Evolutionary conservation across 1,284 basidiomycete genomes (phyloP), one percentile per base, ranked within the genome.

Genomic region (Cutaneotrichosporon sp.): DNA sequence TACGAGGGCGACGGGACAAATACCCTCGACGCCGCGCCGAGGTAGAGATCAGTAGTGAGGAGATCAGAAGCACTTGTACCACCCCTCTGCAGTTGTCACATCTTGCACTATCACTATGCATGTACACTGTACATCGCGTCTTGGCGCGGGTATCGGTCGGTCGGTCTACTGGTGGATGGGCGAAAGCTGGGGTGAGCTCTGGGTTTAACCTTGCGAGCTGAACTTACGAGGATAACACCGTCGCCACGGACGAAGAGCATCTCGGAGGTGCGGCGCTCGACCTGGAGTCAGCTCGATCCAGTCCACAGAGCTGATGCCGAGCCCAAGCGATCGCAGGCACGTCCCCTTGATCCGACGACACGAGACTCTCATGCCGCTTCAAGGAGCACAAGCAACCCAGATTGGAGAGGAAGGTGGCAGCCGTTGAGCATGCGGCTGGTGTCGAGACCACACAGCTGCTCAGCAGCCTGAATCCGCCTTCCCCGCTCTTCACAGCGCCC

Each of bases 171-270:
- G 64, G 14, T 50, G 47, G n/a, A 58, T 60, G 24, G 61, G 64
- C 56, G 64, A 63, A 54, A 66, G 50, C 63, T 65, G 60, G 4
- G 4, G 45, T 59, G 11, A 56, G 56, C 43, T 24, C 3, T n/a
- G 27, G 13, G 2, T n/a, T 25, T 3, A 14, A 9, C 10, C 20
- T 5, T 25, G 14, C 13, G 7, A 31, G 45, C 45, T 33, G 20
- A 16, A 58, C 89, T 65, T 67, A 93, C 92, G 76, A 95, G 81
- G 67, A 95, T 95, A 16, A 95, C 92, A 63, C 93, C 91, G 76
- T 97, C 94, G 58, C 95, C 95, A 76, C 95, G 84, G 2, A 99
- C 95, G 73, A 98, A 99, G 56, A 99, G 83, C 95, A 99, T 99
- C 63, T 95, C 92, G 84, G 95, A 88, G 79, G 91, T 95, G 70